Base-by-base conservation (phyloP, 2,329 filamentous ascomycete species). In the Rachicladosporium sp. region DNA sequence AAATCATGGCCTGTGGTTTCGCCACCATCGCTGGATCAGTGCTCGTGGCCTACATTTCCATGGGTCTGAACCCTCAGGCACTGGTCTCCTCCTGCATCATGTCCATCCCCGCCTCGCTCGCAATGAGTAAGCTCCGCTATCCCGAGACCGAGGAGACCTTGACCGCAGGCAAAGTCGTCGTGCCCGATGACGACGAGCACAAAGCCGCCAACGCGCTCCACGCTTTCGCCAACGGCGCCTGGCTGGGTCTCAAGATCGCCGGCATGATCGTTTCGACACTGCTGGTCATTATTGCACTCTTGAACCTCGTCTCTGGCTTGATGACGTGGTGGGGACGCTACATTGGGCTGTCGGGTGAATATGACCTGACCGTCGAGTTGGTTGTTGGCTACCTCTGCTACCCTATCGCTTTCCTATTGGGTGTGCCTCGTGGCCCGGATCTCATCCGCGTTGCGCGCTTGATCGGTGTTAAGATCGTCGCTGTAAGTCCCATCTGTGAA, bases 31-130 rank as follows among this genome's bases (percentile, higher is more conserved):
- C 87, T 9, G 88, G 88, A 45, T 86, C 80, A 53, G 84, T 93
- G 9, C 68, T 95, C 30, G 80, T 91, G 21, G 83, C 82, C 10
- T 95, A 93, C 61, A 88, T 94, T 46, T 68, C 70, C 21, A 76
- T 94, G 52, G 87, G 87, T 31, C 70, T 94, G 40, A 91, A 87
- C 59, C 70, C 83, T 1, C 82, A 93, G 59, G 87, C 84, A 3
- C 70, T 95, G 34, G 81, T 94, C 21, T 93, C 85, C 2, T 88
- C 83, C 6, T 94, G 87, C 57, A 87, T 94, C 59, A 95, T 95
- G 88, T 88, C 82, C 51, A 94, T 94, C 47, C 88, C 88, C 0
- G 87, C 87, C 1, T 93, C 86, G 3, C 71, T 95, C 10, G 87
- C 87, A 37, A 79, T 91, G 45, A 89, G 82, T 47, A 94, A 94